phyloP scores from a whole-genome alignment of 2,329 filamentous ascomycete genomes.

The Dothiorella sarmentorum region DNA sequence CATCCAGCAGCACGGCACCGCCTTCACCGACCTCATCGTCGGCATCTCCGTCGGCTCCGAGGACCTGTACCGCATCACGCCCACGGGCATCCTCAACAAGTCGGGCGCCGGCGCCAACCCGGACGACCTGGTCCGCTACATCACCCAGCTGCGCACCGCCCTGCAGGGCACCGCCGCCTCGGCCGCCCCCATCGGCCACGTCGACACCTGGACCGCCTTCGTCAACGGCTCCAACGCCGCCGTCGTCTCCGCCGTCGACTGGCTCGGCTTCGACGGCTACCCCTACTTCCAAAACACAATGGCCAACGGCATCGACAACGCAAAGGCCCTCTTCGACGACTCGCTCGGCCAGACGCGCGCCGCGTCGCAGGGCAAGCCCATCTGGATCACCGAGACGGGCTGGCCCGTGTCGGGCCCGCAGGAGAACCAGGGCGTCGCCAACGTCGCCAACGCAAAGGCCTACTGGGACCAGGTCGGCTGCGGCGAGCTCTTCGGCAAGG shows the following conservation, averaged over 20 bases:
- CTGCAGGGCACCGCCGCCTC: slow-evolving; percentile 61
- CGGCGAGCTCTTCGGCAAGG: slow-evolving; percentile 60
- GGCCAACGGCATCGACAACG: slow-evolving; percentile 56
- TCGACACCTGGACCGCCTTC: slow-evolving; percentile 77
- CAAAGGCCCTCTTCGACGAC: slow-evolving; percentile 63
- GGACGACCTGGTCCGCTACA: slow-evolving; percentile 62
- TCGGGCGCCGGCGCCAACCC: slow-evolving; percentile 63
- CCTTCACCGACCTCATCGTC: slow-evolving; percentile 64
- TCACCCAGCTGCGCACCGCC: slow-evolving; percentile 62
- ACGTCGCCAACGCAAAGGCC: slow-evolving; percentile 64
- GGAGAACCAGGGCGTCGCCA: slow-evolving; percentile 60
- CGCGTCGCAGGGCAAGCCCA: slow-evolving; percentile 62
- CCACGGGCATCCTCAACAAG: slow-evolving; percentile 62
- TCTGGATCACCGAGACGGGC: slow-evolving; percentile 88
- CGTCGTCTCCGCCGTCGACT: slow-evolving; percentile 70
- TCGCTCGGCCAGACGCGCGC: slow-evolving; percentile 59
- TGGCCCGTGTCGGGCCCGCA: slow-evolving; percentile 72
- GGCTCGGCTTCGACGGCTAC: slow-evolving; percentile 80
- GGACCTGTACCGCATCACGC: slow-evolving; percentile 62
- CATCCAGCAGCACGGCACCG: slow-evolving; percentile 63
- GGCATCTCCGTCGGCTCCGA: slow-evolving; percentile 86
- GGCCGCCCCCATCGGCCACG: slow-evolving; percentile 67
- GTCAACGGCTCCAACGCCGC: slow-evolving; percentile 68
- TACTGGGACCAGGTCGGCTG: slow-evolving; percentile 81
- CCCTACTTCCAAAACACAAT: slow-evolving; percentile 72